Evolutionary conservation across 306 rosid species (phyloP).

Genomic region (Vigna radiata): DNA sequence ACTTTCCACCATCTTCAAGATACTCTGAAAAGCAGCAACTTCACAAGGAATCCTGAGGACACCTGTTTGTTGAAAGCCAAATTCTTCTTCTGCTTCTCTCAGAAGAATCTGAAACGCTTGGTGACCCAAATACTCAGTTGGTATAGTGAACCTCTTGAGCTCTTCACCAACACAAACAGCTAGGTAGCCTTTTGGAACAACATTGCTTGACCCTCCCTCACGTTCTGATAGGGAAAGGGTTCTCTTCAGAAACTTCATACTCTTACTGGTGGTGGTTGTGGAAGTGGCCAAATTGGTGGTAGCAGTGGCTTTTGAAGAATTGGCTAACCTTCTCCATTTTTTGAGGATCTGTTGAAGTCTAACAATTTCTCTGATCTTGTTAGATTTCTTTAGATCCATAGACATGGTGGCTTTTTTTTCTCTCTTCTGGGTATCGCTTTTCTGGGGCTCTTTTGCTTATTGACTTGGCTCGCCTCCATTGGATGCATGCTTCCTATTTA

Average conservation of each 20-base stretch:
- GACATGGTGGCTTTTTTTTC: slow-evolving; percentile 23
- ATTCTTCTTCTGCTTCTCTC: slow-evolving; percentile 91
- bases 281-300: slow-evolving; percentile 18
- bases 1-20: slow-evolving; percentile 72
- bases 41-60: slow-evolving; percentile 82
- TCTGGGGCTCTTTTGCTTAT: background rate
- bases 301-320: slow-evolving; percentile 53
- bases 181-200: slow-evolving; percentile 79
- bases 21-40: slow-evolving; percentile 66
- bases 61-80: slow-evolving; percentile 84
- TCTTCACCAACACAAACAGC: slow-evolving; percentile 88
- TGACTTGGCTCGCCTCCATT: background rate
- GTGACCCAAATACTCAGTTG: slow-evolving; percentile 70
- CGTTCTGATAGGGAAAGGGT: slow-evolving; percentile 72
- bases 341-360: slow-evolving; percentile 96
- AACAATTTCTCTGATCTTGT: slow-evolving; percentile 90
- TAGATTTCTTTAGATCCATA: slow-evolving; percentile 82
- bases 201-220: slow-evolving; percentile 46
- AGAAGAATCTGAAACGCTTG: slow-evolving; percentile 66
- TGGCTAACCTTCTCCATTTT: slow-evolving; percentile 88
- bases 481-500: slow-evolving; percentile 53
- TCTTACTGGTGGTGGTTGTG: slow-evolving; percentile 51
- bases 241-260: slow-evolving; percentile 76
- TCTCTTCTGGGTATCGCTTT: background rate
- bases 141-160: slow-evolving; percentile 74